Evolutionary conservation across 1,284 basidiomycete genomes (phyloP).

Genomic region (Vanrija sp.): DNA sequence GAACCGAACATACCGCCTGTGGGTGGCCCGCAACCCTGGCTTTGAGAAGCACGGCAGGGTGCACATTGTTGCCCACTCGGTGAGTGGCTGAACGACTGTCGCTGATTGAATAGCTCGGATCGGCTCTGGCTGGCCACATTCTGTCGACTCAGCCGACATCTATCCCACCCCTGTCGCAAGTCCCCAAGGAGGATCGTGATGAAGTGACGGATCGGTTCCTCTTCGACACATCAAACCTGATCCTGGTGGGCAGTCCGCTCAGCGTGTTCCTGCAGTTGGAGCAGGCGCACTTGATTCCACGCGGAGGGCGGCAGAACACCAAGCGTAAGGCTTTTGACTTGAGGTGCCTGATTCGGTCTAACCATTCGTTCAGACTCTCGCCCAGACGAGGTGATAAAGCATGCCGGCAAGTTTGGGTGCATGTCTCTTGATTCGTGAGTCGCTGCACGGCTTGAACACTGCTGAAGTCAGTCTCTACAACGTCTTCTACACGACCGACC

Average conservation of each 20-base stretch:
- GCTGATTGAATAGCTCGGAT: constrained; percentile 47
- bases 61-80: constrained; percentile 49
- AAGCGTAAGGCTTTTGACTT: constrained; percentile 32
- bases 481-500: constrained; percentile 55
- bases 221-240: constrained; percentile 54
- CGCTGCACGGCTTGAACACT: too few species aligned
- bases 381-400: constrained; percentile 37
- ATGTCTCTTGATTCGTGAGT: constrained; percentile 52
- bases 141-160: constrained; percentile 56
- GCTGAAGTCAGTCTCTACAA: constrained; percentile 47
- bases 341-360: too few species aligned
- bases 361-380: constrained; percentile 1
- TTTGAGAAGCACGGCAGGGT: constrained; percentile 52
- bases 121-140: constrained; percentile 55
- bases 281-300: constrained; percentile 55
- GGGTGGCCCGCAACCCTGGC: constrained; percentile 55
- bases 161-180: constrained; percentile 48
- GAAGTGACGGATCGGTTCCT: constrained; percentile 46
- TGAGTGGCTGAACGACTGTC: constrained; percentile 16
- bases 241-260: constrained; percentile 55
- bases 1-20: constrained; percentile 54
- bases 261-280: constrained; percentile 56
- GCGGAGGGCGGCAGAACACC: constrained; percentile 53
- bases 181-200: constrained; percentile 44
- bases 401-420: constrained; percentile 55